Evolutionary conservation across 148 eudicot genomes (phyloP), one percentile per base, ranked within the genome.

Genomic region (Arctostaphylos glauca): DNA sequence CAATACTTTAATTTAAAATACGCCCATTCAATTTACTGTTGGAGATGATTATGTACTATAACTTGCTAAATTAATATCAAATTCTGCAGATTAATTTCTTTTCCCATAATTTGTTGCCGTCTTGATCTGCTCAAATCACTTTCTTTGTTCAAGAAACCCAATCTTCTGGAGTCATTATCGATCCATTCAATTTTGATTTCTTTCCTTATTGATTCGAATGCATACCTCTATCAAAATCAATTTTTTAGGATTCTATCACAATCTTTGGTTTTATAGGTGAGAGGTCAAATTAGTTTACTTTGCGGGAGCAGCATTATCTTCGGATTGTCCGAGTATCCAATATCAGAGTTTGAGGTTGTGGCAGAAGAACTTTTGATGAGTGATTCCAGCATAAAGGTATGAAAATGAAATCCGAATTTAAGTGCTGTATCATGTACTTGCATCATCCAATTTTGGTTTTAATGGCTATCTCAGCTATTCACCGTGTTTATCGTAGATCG

Each of bases 351-450:
- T 88, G 98, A 94, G 85, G 87, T 94, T 84, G 93, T 94, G 74
- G 98, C 98, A 46, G 98, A 94, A 80, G 98, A 94, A 87, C 92
- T 94, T 87, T 91, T 91, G 73, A 90, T 94, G 93, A 94, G 98
- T 77, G 90, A 94, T 86, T 92, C 96, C 58, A 81, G 82, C 44
- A 91, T 94, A 83, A 89, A 91, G 96, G 98, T 92, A 86, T 66
- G 80, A 53, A 31, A 18, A 56, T 44, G 41, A 55, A 4, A 55
- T 77, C 16, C n/a, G 78, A 23, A 53, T 83, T 66, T 46, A 31
- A 49, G 81, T 49, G 50, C 64, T 31, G n/a, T 68, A 15, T 80
- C 46, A 50, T 38, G 43, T 74, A 55, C 23, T 43, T 15, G 76
- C 25, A 47, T 78, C 55, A 1, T 23, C 58, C 21, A 14, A 77